These are phyloP conservation scores for Talaromyces atroroseus DNA, from an alignment of 2,329 filamentous ascomycete genomes.

Conservation along the genomic window DNA sequence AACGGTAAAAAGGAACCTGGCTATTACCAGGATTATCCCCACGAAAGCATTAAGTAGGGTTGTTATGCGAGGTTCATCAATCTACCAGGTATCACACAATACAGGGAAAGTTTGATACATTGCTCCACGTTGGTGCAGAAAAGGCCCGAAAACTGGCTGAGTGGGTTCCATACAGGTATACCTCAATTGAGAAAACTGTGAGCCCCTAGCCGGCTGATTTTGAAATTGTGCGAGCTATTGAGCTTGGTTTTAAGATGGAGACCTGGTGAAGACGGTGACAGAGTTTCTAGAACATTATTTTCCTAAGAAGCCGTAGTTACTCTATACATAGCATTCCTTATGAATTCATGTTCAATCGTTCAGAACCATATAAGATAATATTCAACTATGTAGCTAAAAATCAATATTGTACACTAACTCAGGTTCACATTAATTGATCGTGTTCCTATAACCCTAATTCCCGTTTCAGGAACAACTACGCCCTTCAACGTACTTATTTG, in stretches of 20 bases:
- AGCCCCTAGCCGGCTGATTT: conserved; percentile 7
- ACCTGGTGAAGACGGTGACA: neutral
- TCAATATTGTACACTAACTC: no score
- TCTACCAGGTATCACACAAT: conserved; percentile 8
- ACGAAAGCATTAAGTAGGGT: neutral
- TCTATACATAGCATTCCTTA: no score
- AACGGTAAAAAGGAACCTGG: conserved; percentile 3
- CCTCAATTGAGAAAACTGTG: conserved; percentile 1
- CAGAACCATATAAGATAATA: no score
- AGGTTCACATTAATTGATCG: no score
- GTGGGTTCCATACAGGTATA: neutral
- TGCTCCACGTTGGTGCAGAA: neutral
- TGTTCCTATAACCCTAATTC: no score
- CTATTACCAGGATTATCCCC: conserved; percentile 1
- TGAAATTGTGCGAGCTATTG: conserved; percentile 1
- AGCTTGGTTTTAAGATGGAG: conserved; percentile 6
- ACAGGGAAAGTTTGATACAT: conserved; percentile 1
- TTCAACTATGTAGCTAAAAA: no score
- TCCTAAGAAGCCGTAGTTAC: neutral
- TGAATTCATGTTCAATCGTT: no score
- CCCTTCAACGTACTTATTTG: no score
- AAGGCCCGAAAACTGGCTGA: neutral
- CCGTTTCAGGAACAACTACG: no score
- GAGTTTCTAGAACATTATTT: conserved; percentile 6
- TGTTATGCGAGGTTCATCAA: neutral